Percentiles rank a stretch among this genome's conserved stretches.
Conservation (phyloP, 495 filamentous ascomycete genomes). For the Durotheca rogersii region DNA sequence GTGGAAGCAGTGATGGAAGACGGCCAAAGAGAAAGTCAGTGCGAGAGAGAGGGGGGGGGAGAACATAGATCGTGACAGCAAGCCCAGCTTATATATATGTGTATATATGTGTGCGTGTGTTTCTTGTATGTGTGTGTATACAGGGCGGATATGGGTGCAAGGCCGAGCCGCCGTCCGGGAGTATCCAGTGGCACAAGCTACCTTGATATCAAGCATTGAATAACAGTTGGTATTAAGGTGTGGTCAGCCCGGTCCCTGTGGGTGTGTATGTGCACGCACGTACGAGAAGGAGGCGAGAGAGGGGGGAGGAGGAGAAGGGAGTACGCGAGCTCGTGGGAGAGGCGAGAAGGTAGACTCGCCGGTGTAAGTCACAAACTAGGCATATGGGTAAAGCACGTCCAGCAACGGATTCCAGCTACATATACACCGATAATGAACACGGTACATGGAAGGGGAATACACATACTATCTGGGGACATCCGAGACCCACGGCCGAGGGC, state of each 20-base stretch:
- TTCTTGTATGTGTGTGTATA: no score
- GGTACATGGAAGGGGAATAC: conserved; percentile 15
- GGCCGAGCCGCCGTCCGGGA: conserved; percentile 25
- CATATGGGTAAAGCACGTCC: conserved; percentile 21
- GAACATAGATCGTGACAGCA: conserved; percentile 25
- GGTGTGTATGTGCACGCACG: conserved; percentile 22
- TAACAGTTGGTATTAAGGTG: conserved; percentile 20
- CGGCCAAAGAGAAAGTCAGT: conserved; percentile 10
- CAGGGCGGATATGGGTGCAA: conserved; percentile 18
- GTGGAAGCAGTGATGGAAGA: conserved; percentile 17
- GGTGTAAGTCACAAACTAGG: conserved; percentile 30
- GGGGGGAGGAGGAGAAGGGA: conserved; percentile 12
- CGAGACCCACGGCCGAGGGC: conserved; percentile 9
- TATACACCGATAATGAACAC: conserved; percentile 11
- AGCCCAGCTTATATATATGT: conserved; percentile 30
- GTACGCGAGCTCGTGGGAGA: conserved; percentile 15
- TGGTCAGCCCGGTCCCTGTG: conserved; percentile 30
- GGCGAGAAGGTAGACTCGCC: conserved; percentile 16
- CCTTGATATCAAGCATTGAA: conserved; percentile 28
- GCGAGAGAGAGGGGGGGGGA: no score
- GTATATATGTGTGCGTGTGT: conserved; percentile 4
- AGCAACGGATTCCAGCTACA: conserved; percentile 9
- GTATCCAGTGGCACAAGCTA: conserved; percentile 25
- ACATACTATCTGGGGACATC: conserved; percentile 24
- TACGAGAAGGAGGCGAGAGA: conserved; percentile 15